Conservation (phyloP, 768 basidiomycete genomes). For the Leccinum ochraceum region DNA sequence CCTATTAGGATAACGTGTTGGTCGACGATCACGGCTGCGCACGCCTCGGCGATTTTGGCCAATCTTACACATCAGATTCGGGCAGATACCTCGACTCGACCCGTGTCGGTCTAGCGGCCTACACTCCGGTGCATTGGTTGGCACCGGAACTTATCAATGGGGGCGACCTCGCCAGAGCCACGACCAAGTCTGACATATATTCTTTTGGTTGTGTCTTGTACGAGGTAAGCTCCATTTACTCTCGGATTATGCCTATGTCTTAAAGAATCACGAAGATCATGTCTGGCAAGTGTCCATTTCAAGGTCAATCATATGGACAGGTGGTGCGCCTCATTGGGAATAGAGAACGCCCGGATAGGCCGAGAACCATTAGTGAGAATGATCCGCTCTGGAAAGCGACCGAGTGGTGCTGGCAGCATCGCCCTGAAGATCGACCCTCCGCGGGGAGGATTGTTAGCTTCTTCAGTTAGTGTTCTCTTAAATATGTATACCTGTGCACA, state of each 20-base stretch:
- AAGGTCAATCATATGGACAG: background rate
- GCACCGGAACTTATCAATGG: conserved; percentile 27
- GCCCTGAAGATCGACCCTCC: conserved; percentile 15
- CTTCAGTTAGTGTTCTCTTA: background rate
- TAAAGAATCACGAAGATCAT: conserved; percentile 16
- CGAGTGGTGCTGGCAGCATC: conserved; percentile 12
- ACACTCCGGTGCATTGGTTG: conserved; percentile 22
- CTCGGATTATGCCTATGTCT: background rate
- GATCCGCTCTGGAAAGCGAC: conserved; percentile 18
- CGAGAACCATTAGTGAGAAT: conserved; percentile 1
- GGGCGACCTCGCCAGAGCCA: conserved; percentile 6
- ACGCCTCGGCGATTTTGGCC: conserved; percentile 30
- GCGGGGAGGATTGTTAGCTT: conserved; percentile 5
- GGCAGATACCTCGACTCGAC: conserved; percentile 25
- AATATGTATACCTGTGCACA: background rate
- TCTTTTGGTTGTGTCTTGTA: conserved; percentile 33
- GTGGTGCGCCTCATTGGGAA: background rate
- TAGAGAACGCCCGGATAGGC: conserved; percentile 6
- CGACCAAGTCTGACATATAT: conserved; percentile 26
- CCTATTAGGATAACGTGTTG: conserved; percentile 26
- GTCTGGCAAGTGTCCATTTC: conserved; percentile 18
- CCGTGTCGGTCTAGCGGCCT: conserved; percentile 15
- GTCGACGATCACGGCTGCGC: conserved; percentile 17
- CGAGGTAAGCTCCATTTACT: conserved; percentile 22
- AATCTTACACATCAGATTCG: conserved; percentile 26